These are phyloP conservation scores for Torulaspora microellipsoides DNA, from an alignment of 805 yeast genomes.

Conservation along the genomic window DNA sequence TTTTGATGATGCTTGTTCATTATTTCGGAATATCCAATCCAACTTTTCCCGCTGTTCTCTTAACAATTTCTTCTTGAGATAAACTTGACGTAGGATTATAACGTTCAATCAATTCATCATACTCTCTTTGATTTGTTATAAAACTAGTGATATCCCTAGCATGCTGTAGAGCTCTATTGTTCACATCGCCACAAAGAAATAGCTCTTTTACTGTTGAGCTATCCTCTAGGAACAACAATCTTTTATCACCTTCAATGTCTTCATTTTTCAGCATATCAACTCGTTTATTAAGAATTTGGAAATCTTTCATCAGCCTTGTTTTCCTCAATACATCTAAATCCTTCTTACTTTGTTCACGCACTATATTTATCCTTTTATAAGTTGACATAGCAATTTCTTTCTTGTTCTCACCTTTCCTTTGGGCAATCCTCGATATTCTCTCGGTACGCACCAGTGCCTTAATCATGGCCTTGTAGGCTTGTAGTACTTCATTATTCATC, in stretches of 20 bases:
- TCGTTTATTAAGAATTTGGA: constrained; percentile 14
- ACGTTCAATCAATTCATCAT: constrained; percentile 72
- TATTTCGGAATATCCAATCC: constrained; percentile 63
- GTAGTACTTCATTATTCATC: constrained; percentile 2
- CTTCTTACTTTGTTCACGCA: constrained; percentile 14
- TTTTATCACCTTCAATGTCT: constrained; percentile 13
- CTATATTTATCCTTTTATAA: constrained; percentile 21
- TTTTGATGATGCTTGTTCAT: constrained; percentile 20
- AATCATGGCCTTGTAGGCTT: constrained; percentile 19
- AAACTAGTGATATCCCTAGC: constrained; percentile 58
- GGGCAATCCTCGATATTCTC: constrained; percentile 20
- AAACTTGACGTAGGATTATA: constrained; percentile 76
- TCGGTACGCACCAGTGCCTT: constrained; percentile 23
- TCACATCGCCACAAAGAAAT: constrained; percentile 8
- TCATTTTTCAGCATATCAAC: constrained; percentile 14
- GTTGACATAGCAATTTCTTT: constrained; percentile 23
- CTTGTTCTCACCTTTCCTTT: constrained; percentile 18
- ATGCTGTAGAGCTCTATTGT: constrained; percentile 31
- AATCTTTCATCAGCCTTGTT: constrained; percentile 5
- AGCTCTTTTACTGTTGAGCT: constrained; percentile 14
- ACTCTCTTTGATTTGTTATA: constrained; percentile 67
- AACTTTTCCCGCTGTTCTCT: constrained; percentile 80
- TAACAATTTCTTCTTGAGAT: constrained; percentile 72
- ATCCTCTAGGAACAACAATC: constrained; percentile 17
- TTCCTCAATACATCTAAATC: constrained; percentile 7